Evolutionary conservation across 23 red algal species (phyloP), one percentile per base, ranked within the genome.

Genomic region (Porphyridium purpureum): DNA sequence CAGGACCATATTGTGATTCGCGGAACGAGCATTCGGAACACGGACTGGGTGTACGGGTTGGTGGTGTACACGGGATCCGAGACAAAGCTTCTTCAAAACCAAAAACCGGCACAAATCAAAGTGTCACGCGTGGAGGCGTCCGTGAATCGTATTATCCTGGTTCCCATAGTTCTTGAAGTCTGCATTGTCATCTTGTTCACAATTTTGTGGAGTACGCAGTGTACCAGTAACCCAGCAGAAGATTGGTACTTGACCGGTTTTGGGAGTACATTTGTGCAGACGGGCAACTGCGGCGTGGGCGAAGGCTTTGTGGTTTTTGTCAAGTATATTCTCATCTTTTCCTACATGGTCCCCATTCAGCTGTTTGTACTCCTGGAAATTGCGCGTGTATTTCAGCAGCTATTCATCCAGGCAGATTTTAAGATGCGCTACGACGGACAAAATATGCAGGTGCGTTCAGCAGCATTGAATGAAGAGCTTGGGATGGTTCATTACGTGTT

Each of bases 321-420:
- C 49, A 94, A 76, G 1, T 94, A 81, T 49, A 81, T 94, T 40
- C 24, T 80, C 5, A 75, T 74, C 8, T 65, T 84, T 29, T 59
- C 77, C 17, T 44, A 69, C 22, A 53, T 94, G 24, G 74, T 94
- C 35, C 87, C 87, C 15, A 78, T 83, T 33, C 73, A 76, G 14
- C 72, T 82, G 22, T 94, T 83, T 71, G 80, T 94, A 9, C 67
- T 69, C 2, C 72, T 94, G 60, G 87, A 94, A 35, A 84, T 94
- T 34, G 87, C 75, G 31, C 60, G 87, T 17, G 73, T 47, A 15
- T 82, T 76, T 33, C 87, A 94, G 48, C 65, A 67, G 17, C 76
- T 66, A 24, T 94, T 94, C 24, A 77, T 94, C 50, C 62, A 76
- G 31, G 59, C 36, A 9, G 64, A 54, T 4, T 68, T 38, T 17